Percentiles rank a stretch among this genome's conserved stretches.
phyloP scores from a whole-genome alignment of 2,329 filamentous ascomycete species.

The Clonostachys solani region DNA sequence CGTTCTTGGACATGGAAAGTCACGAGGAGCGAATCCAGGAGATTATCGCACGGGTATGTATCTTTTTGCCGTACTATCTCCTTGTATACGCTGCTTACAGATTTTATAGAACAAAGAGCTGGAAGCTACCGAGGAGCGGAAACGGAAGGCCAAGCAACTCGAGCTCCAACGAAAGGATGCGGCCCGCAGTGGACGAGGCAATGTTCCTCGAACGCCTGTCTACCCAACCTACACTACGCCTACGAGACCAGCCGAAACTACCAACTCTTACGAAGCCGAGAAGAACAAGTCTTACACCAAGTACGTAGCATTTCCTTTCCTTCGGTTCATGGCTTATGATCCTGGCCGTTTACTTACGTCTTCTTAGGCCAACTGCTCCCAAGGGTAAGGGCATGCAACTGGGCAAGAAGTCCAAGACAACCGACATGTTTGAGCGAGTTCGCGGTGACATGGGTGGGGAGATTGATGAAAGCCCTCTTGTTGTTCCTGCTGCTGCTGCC shows the following conservation, averaged over 20 bases:
- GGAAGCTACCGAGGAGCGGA: conserved; percentile 96
- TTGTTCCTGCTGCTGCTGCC: conserved; percentile 49
- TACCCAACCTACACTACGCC: conserved; percentile 90
- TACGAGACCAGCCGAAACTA: conserved; percentile 71
- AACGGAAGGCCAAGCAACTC: conserved; percentile 96
- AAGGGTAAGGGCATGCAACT: conserved; percentile 99
- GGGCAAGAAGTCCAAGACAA: conserved; percentile 97
- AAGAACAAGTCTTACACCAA: conserved; percentile 91
- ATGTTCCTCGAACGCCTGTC: conserved; percentile 68
- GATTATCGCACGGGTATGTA: conserved; percentile 80
- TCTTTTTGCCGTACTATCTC: not conserved
- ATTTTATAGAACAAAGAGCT: conserved; percentile 84
- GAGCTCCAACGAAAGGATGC: conserved; percentile 99
- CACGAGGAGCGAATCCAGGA: conserved; percentile 99
- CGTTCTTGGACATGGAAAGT: conserved; percentile 98
- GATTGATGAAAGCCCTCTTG: conserved; percentile 71
- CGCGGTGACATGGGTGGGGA: conserved; percentile 87
- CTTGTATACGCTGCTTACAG: conserved; percentile 5
- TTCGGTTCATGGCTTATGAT: too few species aligned
- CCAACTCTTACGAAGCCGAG: conserved; percentile 93
- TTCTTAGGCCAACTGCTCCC: conserved; percentile 51
- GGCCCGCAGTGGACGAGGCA: conserved; percentile 66
- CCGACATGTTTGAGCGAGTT: conserved; percentile 95
- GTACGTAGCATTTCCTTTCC: conserved; percentile 36
- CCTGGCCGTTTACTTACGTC: too few species aligned